These are phyloP conservation scores for Stachybotrys echinatus DNA, from an alignment of 2,329 filamentous ascomycete species.

Conservation along the genomic window DNA sequence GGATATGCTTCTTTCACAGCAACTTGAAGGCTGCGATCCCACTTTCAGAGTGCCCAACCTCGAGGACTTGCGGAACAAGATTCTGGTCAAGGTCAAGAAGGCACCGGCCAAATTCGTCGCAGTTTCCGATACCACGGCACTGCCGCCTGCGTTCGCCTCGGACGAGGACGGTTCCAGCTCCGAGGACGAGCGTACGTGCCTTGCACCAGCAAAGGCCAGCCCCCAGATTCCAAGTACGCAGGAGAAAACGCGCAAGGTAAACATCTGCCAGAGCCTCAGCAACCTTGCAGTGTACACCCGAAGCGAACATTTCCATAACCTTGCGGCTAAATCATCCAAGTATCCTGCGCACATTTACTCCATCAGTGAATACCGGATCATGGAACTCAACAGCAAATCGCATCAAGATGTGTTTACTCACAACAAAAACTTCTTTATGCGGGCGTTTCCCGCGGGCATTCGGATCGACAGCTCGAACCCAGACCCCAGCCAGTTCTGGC, in stretches of 20 bases:
- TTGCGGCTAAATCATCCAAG: constrained; percentile 59
- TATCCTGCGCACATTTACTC: constrained; percentile 74
- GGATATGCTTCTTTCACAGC: constrained; percentile 61
- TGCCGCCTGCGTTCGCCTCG: constrained; percentile 17
- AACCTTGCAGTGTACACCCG: constrained; percentile 80
- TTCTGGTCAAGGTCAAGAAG: constrained; percentile 77
- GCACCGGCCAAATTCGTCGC: constrained; percentile 29
- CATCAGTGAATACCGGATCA: constrained; percentile 75
- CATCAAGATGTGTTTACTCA: constrained; percentile 76
- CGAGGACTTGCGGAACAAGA: constrained; percentile 69
- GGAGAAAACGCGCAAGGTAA: constrained; percentile 38
- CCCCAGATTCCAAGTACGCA: constrained; percentile 5
- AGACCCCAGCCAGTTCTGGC: constrained; percentile 87
- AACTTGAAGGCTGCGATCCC: constrained; percentile 45
- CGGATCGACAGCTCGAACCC: constrained; percentile 90
- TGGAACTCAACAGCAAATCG: constrained; percentile 50
- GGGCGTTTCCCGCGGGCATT: constrained; percentile 78
- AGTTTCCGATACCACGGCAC: constrained; percentile 23
- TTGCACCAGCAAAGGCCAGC: constrained; percentile 5
- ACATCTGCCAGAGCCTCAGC: constrained; percentile 66
- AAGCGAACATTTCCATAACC: constrained; percentile 72
- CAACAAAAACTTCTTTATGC: constrained; percentile 83
- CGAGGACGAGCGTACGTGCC: constrained; percentile 34
- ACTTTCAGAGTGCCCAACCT: constrained; percentile 60
- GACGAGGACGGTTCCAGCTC: constrained; percentile 36